Percentiles rank a stretch among this genome's conserved stretches.
Conservation (phyloP, 225 moss, liverwort and hornwort species). For the Neckera pumila region DNA sequence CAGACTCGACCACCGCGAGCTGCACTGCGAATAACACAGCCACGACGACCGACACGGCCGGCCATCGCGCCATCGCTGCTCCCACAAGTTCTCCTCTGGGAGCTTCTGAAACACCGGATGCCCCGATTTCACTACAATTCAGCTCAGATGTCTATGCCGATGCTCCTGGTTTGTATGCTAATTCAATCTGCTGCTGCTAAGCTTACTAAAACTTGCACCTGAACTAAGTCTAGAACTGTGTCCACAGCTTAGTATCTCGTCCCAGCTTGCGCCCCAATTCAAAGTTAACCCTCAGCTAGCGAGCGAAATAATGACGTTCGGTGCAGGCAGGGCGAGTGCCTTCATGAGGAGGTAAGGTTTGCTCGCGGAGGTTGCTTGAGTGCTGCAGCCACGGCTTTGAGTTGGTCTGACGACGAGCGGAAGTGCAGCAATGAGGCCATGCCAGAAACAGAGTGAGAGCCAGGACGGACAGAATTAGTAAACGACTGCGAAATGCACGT, state of each 20-base stretch:
- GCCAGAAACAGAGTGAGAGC: not conserved
- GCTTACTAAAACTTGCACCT: not conserved
- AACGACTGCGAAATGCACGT: not conserved
- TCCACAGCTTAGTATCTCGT: not conserved
- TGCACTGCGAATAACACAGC: not conserved
- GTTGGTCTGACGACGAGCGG: not conserved
- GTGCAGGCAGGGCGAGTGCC: not conserved
- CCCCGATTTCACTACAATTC: not conserved
- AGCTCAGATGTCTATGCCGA: not conserved
- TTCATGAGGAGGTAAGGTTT: not conserved
- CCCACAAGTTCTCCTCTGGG: not conserved
- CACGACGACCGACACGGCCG: conserved; percentile 1
- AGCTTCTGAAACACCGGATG: not conserved
- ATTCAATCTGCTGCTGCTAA: not conserved
- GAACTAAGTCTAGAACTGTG: not conserved
- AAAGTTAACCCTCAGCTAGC: not conserved
- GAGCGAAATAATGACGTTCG: not conserved
- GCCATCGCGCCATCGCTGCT: conserved; percentile 14
- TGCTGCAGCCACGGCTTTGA: not conserved
- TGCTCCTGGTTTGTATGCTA: not conserved
- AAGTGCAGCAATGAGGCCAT: not conserved
- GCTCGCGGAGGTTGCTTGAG: not conserved
- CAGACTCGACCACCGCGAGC: not conserved
- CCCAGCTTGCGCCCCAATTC: not conserved
- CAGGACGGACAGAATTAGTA: not conserved